Base-by-base conservation (phyloP, 352 stramenopile species). In the Phytopythium montanum region DNA sequence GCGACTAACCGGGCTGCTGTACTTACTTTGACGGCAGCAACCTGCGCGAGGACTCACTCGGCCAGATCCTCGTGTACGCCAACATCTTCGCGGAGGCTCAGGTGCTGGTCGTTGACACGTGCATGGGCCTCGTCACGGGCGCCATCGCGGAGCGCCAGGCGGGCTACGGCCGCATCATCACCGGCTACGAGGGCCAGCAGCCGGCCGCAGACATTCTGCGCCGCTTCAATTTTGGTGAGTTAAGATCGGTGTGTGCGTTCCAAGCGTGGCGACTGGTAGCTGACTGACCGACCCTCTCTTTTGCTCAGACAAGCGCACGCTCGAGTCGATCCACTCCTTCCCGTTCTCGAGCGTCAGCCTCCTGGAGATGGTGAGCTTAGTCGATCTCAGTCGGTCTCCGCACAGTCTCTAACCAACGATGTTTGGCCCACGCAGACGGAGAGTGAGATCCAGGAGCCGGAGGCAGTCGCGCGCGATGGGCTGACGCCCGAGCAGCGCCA, bases 71-170 rank as follows among this genome's bases (percentile, higher is more conserved):
- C 31, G 83, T 85, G 25, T 97, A 98, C 67, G 79, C 74, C 29
- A 99, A 99, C 73, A 85, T 98, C 21, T 87, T 85, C 61, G 93
- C 94, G 0, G 86, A 86, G 10, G 77, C 79, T 10, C 81, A 96
- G 44, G 91, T 98, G 19, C 68, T 99, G 14, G 79, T 98, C 0
- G 85, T 97, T 23, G 96, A 99, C 62, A 97, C 81, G 16, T 96
- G 81, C 57, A 96, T 97, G 73, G 95, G 96, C 8, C 74, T 99
- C 25, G 70, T 98, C 18, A 89, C 86, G 0, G 93, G 94, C 34
- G 83, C 87, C 26, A 89, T 98, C 56, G 85, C 92, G 7, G 87
- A 98, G 65, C 81, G 88, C 21, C 83, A 87, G 61, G 68, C 64
- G 52, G 86, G 86, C 38, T 68, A 76, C 10, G 86, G 86, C 45